Conservation (phyloP, 768 basidiomycete genomes). For the Podaxis pistillaris region DNA sequence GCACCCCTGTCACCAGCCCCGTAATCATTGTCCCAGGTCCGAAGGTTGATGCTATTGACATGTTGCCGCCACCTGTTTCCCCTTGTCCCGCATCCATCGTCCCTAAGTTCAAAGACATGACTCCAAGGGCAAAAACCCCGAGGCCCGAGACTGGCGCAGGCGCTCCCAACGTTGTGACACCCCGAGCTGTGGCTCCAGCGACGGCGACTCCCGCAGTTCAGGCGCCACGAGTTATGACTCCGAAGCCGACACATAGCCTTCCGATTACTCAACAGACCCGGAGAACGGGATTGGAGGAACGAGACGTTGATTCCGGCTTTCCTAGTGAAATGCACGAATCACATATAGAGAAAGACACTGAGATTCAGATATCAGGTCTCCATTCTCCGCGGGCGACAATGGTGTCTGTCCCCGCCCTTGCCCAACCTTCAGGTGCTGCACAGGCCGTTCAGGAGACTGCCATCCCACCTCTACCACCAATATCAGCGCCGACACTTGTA, state of each 20-base stretch:
- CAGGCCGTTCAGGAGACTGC: background rate
- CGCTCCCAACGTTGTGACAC: background rate
- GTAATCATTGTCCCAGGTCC: conserved; percentile 8
- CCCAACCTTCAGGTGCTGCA: background rate
- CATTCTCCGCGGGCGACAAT: background rate
- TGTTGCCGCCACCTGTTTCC: conserved; percentile 4
- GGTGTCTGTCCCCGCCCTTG: background rate
- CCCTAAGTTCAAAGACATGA: background rate
- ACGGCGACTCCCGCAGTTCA: background rate
- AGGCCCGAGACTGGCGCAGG: background rate
- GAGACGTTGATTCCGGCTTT: background rate
- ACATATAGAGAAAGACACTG: background rate
- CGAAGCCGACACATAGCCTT: background rate
- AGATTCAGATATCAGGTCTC: background rate
- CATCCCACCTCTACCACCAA: background rate
- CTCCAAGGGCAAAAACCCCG: background rate
- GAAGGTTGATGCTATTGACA: background rate
- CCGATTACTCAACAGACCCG: no score
- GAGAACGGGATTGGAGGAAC: background rate
- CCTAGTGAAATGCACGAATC: background rate
- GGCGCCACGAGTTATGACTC: background rate
- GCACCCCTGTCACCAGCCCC: conserved; percentile 12
- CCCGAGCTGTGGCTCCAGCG: background rate
- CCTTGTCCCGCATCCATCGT: background rate
- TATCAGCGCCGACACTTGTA: background rate